Evolutionary conservation across 495 filamentous ascomycete species (phyloP).

Genomic region (Penicillium salamii): DNA sequence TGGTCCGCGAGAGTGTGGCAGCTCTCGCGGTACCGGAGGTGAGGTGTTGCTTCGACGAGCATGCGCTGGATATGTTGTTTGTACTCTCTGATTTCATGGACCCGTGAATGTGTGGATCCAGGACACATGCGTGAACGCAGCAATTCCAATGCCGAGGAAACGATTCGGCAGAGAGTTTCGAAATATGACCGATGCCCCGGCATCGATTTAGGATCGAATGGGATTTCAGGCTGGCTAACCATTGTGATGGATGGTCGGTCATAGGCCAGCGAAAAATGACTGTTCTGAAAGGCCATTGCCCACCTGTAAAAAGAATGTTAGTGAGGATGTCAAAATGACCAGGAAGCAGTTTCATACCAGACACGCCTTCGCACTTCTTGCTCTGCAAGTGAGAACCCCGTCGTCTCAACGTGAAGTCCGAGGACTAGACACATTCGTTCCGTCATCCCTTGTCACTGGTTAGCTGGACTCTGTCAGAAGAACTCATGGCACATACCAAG

Average conservation of each 20-base stretch:
- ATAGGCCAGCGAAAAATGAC: conserved; percentile 59
- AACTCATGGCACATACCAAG: conserved; percentile 37
- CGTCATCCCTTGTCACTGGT: conserved; percentile 47
- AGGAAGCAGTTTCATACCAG: conserved; percentile 30
- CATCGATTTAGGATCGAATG: conserved; percentile 45
- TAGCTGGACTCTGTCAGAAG: not conserved
- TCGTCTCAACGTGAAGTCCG: conserved; percentile 53
- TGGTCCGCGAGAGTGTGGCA: conserved; percentile 50
- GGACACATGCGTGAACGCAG: conserved; percentile 49
- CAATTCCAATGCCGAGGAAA: conserved; percentile 53
- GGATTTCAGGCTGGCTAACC: conserved; percentile 50
- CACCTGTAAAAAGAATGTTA: conserved; percentile 42
- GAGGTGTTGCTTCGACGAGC: conserved; percentile 47
- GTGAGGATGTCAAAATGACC: not conserved
- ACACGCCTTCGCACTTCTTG: conserved; percentile 37
- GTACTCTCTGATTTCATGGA: conserved; percentile 48
- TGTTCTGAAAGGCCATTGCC: conserved; percentile 61
- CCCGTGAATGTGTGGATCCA: conserved; percentile 36
- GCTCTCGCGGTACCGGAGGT: conserved; percentile 47
- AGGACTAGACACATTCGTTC: conserved; percentile 58
- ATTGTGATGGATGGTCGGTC: conserved; percentile 56
- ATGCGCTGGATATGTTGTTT: conserved; percentile 51
- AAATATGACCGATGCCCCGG: conserved; percentile 51
- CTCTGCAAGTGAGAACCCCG: conserved; percentile 38
- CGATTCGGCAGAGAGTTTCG: conserved; percentile 53